phyloP scores from a whole-genome alignment of 192 early-diverging fungal species.

The Thamnidium elegans region DNA sequence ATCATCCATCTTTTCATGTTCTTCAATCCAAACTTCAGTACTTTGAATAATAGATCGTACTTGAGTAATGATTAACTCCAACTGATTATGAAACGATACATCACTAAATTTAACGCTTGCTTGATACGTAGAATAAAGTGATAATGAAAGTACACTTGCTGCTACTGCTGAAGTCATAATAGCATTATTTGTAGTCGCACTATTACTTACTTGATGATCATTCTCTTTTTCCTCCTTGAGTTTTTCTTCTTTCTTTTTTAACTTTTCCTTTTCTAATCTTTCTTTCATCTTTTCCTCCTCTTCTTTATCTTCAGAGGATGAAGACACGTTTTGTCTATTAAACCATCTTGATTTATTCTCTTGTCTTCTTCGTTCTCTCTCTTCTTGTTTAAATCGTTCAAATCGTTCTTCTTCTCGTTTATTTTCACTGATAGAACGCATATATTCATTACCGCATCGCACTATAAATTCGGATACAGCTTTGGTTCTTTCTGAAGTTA shows the following conservation, averaged over 20 bases:
- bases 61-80: constrained; percentile 42
- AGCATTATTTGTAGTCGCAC: neutral
- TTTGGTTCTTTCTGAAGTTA: neutral
- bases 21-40: constrained; percentile 48
- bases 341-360: constrained; percentile 2
- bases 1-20: constrained; percentile 35
- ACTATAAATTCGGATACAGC: constrained; percentile 17
- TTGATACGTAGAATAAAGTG: constrained; percentile 45
- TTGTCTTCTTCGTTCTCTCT: neutral
- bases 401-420: neutral
- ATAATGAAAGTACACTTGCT: constrained; percentile 39
- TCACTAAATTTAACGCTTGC: constrained; percentile 42
- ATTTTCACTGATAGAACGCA: neutral
- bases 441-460: constrained; percentile 6
- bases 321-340: neutral
- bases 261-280: constrained; percentile 17
- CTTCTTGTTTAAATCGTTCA: neutral
- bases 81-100: constrained; percentile 46
- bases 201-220: constrained; percentile 21
- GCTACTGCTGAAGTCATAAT: constrained; percentile 34
- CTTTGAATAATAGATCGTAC: constrained; percentile 41
- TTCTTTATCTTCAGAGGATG: neutral
- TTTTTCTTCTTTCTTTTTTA: neutral
- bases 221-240: constrained; percentile 1
- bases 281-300: constrained; percentile 16